These are phyloP conservation scores for Botryobasidium botryosum DNA, from an alignment of 768 basidiomycete species.

Conservation along the genomic window DNA sequence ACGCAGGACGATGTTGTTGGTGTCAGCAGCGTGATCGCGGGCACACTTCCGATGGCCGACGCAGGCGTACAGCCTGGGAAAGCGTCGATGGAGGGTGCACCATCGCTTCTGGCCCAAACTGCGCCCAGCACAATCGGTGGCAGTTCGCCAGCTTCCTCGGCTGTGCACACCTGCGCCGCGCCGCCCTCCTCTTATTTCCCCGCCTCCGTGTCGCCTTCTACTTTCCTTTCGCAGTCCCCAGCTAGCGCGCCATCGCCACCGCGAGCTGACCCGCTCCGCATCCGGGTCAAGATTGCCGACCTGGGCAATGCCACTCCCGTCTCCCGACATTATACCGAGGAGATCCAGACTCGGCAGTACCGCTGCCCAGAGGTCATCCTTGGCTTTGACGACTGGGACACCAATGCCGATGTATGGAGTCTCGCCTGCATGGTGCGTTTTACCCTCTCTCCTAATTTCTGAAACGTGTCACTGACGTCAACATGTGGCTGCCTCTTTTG, in stretches of 20 bases:
- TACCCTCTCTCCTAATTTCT: conserved; percentile 15
- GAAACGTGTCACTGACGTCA: too few species aligned
- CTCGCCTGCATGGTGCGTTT: conserved; percentile 73
- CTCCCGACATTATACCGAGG: conserved; percentile 81
- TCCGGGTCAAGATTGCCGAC: conserved; percentile 87
- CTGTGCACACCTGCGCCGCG: too few species aligned
- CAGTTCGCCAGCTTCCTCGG: conserved; percentile 15
- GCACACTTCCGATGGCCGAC: too few species aligned
- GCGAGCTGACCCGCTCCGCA: conserved; percentile 21
- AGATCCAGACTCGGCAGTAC: conserved; percentile 94
- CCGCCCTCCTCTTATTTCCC: conserved; percentile 10
- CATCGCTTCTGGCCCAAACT: conserved; percentile 48
- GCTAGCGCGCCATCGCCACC: neutral
- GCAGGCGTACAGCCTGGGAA: too few species aligned
- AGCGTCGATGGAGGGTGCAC: conserved; percentile 23
- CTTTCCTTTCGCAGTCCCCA: neutral
- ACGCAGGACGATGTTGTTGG: too few species aligned
- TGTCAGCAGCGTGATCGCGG: too few species aligned
- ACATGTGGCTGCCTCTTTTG: too few species aligned
- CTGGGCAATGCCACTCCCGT: conserved; percentile 87
- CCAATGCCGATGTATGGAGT: conserved; percentile 79
- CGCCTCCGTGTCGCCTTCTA: conserved; percentile 7
- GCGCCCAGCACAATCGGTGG: conserved; percentile 23
- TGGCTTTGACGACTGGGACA: conserved; percentile 73
- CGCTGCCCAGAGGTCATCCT: conserved; percentile 88